Evolutionary conservation across 2,329 filamentous ascomycete species (phyloP), one percentile per base, ranked within the genome.

Genomic region (Penicillium capsulatum): DNA sequence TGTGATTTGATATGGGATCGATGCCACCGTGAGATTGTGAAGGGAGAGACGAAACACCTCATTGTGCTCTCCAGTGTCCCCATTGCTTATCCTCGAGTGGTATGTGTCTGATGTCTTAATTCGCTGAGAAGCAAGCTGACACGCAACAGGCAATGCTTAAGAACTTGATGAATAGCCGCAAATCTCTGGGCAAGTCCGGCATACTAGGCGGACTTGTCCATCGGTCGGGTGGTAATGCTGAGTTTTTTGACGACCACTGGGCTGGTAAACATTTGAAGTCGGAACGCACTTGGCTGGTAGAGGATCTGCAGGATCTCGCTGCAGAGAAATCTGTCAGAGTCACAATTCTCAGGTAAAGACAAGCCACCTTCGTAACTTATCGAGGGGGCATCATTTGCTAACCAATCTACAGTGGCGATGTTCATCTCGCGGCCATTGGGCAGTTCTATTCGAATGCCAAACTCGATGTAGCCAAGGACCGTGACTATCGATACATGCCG

Each of bases 231-330:
- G 89, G 88, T 15, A 88, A 88, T 13, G 85, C 92, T 4, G 92
- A 97, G 64, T 86, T 97, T 10, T 72, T 95, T 7, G 91, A 96
- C 60, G 92, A 97, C 63, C 91, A 98, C 61, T 98, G 92, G 92
- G 96, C 91, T 1, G 87, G 91, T 26, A 94, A 88, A 60, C 86
- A 89, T 59, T 90, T 97, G 70, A 98, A 97, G 62, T 75, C 80
- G 17, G 92, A 98, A 66, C 81, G 92, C 35, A 86, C 83, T 47
- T 84, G 86, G 64, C 75, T 97, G 47, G 80, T 98, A 28, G 85
- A 92, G 60, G 89, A 96, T 55, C 71, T 98, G 17, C 94, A 98
- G 65, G 88, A 95, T 56, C 74, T 98, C 43, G 90, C 94, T 7
- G 88, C 87, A 15, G 88, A 92, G 61, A 94, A 94, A 63, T 95